Base-by-base conservation (phyloP, 202 grass and related monocot genomes). In the Brachypodium distachyon region DNA sequence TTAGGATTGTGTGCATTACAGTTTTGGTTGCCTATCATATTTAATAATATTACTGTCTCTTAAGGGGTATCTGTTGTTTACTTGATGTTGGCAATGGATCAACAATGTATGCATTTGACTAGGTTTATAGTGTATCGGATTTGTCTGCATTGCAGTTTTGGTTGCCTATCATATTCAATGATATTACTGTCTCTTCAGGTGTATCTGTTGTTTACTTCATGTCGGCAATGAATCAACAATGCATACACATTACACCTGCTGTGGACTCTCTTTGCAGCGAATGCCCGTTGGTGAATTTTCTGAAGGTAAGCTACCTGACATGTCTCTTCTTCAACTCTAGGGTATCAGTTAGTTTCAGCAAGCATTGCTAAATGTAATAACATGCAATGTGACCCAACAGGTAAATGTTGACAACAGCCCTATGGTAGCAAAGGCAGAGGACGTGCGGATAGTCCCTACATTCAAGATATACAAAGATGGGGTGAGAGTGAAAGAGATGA, bases 391-490 rank as follows among this genome's bases (percentile, higher is more conserved):
- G 19, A 64, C 69, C 44, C 31, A 39, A 40, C 68, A 98, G 95
- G 95, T 98, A 53, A 86, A 98, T 77, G 34, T 95, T 51, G 85
- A 88, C 73, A 81, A 87, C 34, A 88, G 42, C 47, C 85, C 83
- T 51, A 37, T 72, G 36, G 80, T 97, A 19, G 87, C 90, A 8
- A 93, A 68, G 81, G 51, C 73, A 58, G 93, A 97, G 87, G 93
- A 87, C 16, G 85, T 97, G 51, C 84, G 87, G 12, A 80, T 93
- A 27, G 80, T 97, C 66, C 93, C 93, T 0, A 93, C 90, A 40
- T 97, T 97, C 58, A 93, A 93, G 90, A 90, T 97, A 81, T 97
- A 93, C 85, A 97, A 97, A 86, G 73, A 84, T 8, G 87, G 93
- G 58, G 64, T 46, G 54, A 80, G 74, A 77, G 80, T 90, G 79